Conservation (phyloP, 2,329 filamentous ascomycete genomes). For the Colletotrichum simmondsii region DNA sequence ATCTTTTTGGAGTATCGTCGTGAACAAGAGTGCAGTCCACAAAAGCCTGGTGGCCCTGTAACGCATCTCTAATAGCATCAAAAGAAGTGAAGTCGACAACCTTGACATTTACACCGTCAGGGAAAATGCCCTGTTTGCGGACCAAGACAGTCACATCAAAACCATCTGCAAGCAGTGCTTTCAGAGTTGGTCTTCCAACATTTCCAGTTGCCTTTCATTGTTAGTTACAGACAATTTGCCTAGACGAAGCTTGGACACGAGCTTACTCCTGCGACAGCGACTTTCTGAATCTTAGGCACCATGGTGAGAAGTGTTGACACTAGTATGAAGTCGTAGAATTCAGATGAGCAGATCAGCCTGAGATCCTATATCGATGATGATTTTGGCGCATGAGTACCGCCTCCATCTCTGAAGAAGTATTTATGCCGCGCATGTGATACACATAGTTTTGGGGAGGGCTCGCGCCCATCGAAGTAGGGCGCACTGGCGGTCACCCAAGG, state of each 20-base stretch:
- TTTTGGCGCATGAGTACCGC: neutral
- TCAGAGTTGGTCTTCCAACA: conserved; percentile 45
- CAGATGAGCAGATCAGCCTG: neutral
- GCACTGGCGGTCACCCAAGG: neutral
- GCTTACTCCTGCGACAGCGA: conserved; percentile 48
- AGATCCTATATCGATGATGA: neutral
- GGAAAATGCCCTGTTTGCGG: conserved; percentile 45
- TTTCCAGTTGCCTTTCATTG: conserved; percentile 41
- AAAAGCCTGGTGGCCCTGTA: conserved; percentile 68
- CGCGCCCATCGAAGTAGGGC: neutral
- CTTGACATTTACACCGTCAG: conserved; percentile 52
- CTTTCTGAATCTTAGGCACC: conserved; percentile 44
- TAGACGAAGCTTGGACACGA: too few relatives aligned
- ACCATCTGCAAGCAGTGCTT: conserved; percentile 41
- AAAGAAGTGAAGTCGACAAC: conserved; percentile 59
- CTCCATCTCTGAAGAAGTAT: neutral
- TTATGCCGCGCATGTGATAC: neutral
- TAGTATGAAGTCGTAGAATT: neutral
- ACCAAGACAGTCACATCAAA: conserved; percentile 65
- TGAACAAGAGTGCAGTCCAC: conserved; percentile 48
- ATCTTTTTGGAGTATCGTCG: conserved; percentile 53
- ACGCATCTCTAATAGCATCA: conserved; percentile 58
- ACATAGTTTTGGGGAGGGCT: neutral
- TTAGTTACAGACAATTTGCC: neutral
- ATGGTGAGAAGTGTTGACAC: neutral